Evolutionary conservation across 148 eudicot species (phyloP).

Genomic region (Silene latifolia): DNA sequence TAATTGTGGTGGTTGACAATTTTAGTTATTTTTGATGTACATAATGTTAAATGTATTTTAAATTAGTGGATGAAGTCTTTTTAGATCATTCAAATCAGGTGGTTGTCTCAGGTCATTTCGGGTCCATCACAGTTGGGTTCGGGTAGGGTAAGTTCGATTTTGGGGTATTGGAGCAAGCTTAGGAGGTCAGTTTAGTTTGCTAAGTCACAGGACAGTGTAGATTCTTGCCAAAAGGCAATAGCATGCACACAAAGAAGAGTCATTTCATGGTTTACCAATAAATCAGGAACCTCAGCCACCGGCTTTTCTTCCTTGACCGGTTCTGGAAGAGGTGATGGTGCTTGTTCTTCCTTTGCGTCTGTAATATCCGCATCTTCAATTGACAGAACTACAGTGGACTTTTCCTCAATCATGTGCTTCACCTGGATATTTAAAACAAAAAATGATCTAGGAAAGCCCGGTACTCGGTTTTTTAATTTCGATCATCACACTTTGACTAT

Average conservation of each 20-base stretch:
- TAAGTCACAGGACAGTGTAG: not conserved
- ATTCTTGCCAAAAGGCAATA: not conserved
- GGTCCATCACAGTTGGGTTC: not conserved
- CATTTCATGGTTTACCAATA: constrained; percentile 52
- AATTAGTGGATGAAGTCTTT: not conserved
- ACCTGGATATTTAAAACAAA: constrained; percentile 27
- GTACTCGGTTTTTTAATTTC: too few species aligned
- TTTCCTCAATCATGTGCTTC: constrained; percentile 52
- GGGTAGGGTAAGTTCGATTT: not conserved
- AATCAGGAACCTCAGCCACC: constrained; percentile 68
- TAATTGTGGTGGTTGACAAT: not conserved
- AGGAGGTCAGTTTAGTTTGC: not conserved
- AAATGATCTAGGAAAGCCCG: too few species aligned
- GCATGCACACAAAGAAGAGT: constrained; percentile 7
- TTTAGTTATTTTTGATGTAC: not conserved
- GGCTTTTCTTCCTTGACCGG: constrained; percentile 62
- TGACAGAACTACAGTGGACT: constrained; percentile 46
- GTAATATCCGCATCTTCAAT: constrained; percentile 59
- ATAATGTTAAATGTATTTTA: not conserved
- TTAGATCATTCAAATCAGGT: not conserved
- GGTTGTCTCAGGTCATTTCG: not conserved
- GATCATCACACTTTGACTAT: too few species aligned
- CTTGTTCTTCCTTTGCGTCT: constrained; percentile 52
- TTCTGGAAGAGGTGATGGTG: constrained; percentile 62
- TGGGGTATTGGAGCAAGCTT: not conserved